A percentile compares a stretch with the other conserved stretches of the same genome.
These are phyloP conservation scores for Bimuria novae-zelandiae DNA, from an alignment of 2,329 filamentous ascomycete species.

Conservation along the genomic window DNA sequence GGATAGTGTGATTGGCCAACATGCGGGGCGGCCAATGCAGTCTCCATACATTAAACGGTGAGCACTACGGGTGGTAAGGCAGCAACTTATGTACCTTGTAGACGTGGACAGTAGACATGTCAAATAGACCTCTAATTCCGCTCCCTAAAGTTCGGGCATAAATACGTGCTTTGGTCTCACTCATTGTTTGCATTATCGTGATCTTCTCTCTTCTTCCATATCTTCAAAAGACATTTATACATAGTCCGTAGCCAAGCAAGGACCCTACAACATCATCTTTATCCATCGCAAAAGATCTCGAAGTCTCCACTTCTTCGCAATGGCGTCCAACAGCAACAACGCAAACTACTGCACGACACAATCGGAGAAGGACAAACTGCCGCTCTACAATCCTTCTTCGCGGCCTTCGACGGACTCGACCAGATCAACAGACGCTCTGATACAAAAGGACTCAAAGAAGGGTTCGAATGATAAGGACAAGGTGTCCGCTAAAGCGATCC, in stretches of 20 bases:
- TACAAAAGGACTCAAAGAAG: conserved; percentile 13
- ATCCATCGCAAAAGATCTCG: too few relatives aligned
- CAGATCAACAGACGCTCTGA: conserved; percentile 12
- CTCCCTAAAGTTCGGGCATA: neutral
- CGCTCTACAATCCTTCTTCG: conserved; percentile 12
- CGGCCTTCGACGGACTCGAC: conserved; percentile 17
- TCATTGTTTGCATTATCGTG: too few relatives aligned
- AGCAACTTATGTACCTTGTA: conserved; percentile 1
- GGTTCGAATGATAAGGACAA: neutral
- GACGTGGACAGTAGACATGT: neutral
- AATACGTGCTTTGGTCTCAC: too few relatives aligned
- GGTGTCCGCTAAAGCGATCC: conserved; percentile 12
- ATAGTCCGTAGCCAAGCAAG: too few relatives aligned
- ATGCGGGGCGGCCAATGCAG: too few relatives aligned
- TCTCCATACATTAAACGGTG: too few relatives aligned
- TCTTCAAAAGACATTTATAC: too few relatives aligned
- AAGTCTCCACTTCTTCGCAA: neutral
- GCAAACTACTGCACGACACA: conserved; percentile 11
- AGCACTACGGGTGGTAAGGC: conserved; percentile 1
- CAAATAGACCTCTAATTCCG: neutral
- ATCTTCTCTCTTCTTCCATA: too few relatives aligned
- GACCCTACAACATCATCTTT: too few relatives aligned
- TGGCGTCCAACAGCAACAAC: conserved; percentile 10
- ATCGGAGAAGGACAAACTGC: conserved; percentile 14
- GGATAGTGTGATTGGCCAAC: neutral